Base-by-base conservation (phyloP, 2,329 filamentous ascomycete genomes). In the Penicillium sp. region DNA sequence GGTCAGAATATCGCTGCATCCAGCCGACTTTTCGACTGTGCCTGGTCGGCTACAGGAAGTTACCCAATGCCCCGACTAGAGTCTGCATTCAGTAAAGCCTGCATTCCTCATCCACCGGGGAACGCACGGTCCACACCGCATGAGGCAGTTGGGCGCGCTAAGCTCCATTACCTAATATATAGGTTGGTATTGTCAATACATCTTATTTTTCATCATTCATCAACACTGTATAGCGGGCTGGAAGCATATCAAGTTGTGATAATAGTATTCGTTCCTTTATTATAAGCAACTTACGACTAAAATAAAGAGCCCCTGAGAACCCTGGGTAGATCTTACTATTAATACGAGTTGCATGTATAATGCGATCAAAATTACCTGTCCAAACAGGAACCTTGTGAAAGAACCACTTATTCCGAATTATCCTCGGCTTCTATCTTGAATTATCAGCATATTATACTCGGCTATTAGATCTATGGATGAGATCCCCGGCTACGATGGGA, bases 81-180 rank as follows among this genome's bases (percentile, higher is more conserved):
- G 9, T 41, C 8, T 37, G 47, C 47, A 29, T 25, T 23, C 40
- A 42, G 35, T 50, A 25, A 25, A 44, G 22, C 9, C 41, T 20
- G 27, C 49, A 51, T 51, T 51, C 49, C 40, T 44, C 9, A 51
- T 15, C 25, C 41, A 41, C 7, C 15, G 23, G 26, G 14, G 9
- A 15, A 29, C 20, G 50, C 50, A 52, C 50, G 50, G 50, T 37
- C 50, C 50, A 52, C 8, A 26, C 50, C 41, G 50, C 50, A 52
- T 51, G 40, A 31, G 49, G 49, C 41, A 51, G 41, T 33, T 43
- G 49, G 23, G 49, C 27, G 41, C 40, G 49, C 49, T 35, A 35
- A 23, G 31, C 41, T 26, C 18, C 20, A 31, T n/a, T 20, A 40
- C 6, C 18, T 37, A 37, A 37, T 20, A n/a, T n/a, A n/a, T n/a